Conservation (phyloP, 306 rosid species). For the Gynostemma pentaphyllum region DNA sequence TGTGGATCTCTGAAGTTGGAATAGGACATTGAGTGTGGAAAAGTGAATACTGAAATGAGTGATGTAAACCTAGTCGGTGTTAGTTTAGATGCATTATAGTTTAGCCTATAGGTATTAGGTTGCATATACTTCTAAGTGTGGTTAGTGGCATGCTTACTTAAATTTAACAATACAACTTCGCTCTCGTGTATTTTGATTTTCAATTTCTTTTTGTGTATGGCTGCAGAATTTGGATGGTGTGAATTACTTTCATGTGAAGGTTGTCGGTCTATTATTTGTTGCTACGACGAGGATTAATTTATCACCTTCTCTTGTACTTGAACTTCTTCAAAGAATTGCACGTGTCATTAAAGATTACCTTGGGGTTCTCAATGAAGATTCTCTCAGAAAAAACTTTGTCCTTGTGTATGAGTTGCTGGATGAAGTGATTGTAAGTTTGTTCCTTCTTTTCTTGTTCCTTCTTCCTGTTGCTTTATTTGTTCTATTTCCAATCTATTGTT, state of each 20-base stretch:
- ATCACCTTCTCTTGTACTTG: slow-evolving; percentile 78
- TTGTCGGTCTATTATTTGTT: slow-evolving; percentile 73
- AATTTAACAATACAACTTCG: neutral
- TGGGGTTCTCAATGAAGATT: slow-evolving; percentile 85
- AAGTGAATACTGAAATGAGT: neutral
- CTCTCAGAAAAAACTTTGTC: slow-evolving; percentile 79
- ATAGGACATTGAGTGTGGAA: neutral
- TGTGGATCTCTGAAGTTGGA: neutral
- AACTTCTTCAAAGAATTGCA: slow-evolving; percentile 76
- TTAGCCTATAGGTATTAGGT: neutral
- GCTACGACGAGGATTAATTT: slow-evolving; percentile 73
- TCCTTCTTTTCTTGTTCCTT: neutral
- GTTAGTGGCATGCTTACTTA: neutral
- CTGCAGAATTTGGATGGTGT: slow-evolving; percentile 79
- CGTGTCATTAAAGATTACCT: slow-evolving; percentile 86
- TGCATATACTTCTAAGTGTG: neutral
- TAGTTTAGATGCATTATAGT: neutral
- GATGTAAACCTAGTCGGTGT: neutral
- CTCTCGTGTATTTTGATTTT: slow-evolving; percentile 3
- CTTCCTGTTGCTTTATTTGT: neutral
- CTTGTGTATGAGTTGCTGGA: slow-evolving; percentile 92
- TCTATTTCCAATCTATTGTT: neutral
- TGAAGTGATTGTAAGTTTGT: slow-evolving; percentile 68
- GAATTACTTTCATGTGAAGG: slow-evolving; percentile 86
- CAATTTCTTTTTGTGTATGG: neutral